Conservation (phyloP, 1,284 basidiomycete genomes). For the Polyporus tsugae region DNA sequence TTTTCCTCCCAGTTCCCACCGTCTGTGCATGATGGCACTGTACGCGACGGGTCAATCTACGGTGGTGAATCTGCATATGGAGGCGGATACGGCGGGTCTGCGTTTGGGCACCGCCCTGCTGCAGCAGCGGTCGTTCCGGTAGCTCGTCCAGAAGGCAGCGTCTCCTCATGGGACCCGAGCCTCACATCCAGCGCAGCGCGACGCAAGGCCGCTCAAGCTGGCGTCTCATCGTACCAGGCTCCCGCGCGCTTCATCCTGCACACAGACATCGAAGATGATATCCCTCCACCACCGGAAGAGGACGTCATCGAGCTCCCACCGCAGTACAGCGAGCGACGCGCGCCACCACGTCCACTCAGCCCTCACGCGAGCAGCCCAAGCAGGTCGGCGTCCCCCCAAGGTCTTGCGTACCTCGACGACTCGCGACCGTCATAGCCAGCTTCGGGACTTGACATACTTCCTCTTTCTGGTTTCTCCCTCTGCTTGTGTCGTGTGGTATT, state of each 20-base stretch:
- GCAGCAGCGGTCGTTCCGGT: background rate
- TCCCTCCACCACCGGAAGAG: slow-evolving; percentile 49
- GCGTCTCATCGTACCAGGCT: slow-evolving; percentile 47
- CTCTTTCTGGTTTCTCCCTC: slow-evolving; percentile 1
- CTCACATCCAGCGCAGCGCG: slow-evolving; percentile 47
- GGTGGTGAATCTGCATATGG: slow-evolving; percentile 13
- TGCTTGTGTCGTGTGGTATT: slow-evolving; percentile 10
- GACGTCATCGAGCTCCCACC: slow-evolving; percentile 80
- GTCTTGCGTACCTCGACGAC: slow-evolving; percentile 9
- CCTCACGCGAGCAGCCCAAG: background rate
- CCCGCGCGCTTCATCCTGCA: slow-evolving; percentile 72
- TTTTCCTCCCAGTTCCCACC: slow-evolving; percentile 17
- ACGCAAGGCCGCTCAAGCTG: slow-evolving; percentile 61
- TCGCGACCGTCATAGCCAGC: slow-evolving; percentile 26
- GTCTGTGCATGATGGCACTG: slow-evolving; percentile 10
- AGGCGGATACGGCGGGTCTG: slow-evolving; percentile 3
- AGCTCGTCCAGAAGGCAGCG: slow-evolving; percentile 20
- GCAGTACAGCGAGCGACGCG: slow-evolving; percentile 66
- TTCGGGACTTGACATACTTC: background rate
- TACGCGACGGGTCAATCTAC: slow-evolving; percentile 15
- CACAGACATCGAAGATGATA: slow-evolving; percentile 70
- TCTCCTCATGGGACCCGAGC: slow-evolving; percentile 29
- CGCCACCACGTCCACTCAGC: slow-evolving; percentile 30
- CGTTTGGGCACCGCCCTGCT: background rate
- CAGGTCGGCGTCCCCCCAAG: background rate